phyloP scores from a whole-genome alignment of 2,329 filamentous ascomycete species.

The Hypoxylon sp. region DNA sequence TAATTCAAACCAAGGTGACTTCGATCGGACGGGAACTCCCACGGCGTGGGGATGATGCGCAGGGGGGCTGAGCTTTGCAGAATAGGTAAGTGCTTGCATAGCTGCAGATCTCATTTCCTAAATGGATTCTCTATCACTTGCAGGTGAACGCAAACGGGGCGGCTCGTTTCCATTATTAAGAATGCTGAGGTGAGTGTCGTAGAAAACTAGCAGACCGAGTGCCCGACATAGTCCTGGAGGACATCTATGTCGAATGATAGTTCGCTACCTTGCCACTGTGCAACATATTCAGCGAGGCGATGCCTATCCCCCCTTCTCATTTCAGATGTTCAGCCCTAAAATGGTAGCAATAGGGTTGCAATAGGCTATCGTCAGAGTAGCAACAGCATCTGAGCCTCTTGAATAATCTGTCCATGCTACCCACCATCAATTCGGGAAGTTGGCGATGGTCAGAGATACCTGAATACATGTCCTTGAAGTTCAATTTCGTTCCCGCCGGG shows the following conservation, averaged over 20 bases:
- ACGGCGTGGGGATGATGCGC: constrained; percentile 26
- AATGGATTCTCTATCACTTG: constrained; percentile 17
- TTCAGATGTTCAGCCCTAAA: constrained; percentile 27
- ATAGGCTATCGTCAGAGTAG: constrained; percentile 30
- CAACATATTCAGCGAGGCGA: constrained; percentile 35
- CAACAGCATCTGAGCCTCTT: constrained; percentile 42
- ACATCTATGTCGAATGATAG: constrained; percentile 9
- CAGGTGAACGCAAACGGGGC: constrained; percentile 32
- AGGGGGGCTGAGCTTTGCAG: constrained; percentile 26
- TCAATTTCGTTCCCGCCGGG: constrained; percentile 34
- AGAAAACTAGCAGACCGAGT: constrained; percentile 9
- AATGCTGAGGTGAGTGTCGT: constrained; percentile 30
- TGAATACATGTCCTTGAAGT: constrained; percentile 3
- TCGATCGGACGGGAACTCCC: constrained; percentile 42
- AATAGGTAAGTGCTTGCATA: constrained; percentile 19
- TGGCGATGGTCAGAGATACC: constrained; percentile 25
- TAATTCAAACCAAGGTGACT: constrained; percentile 25
- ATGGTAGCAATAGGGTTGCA: constrained; percentile 32
- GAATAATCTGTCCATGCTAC: constrained; percentile 22
- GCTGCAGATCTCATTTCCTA: constrained; percentile 31
- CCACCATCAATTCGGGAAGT: constrained; percentile 10
- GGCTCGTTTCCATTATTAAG: constrained; percentile 21
- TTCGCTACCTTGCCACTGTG: constrained; percentile 13
- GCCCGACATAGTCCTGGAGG: constrained; percentile 5
- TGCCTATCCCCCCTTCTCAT: constrained; percentile 2